Evolutionary conservation across 345 rosid genomes (phyloP), one percentile per base, ranked within the genome.

Genomic region (Tarenaya hassleriana): DNA sequence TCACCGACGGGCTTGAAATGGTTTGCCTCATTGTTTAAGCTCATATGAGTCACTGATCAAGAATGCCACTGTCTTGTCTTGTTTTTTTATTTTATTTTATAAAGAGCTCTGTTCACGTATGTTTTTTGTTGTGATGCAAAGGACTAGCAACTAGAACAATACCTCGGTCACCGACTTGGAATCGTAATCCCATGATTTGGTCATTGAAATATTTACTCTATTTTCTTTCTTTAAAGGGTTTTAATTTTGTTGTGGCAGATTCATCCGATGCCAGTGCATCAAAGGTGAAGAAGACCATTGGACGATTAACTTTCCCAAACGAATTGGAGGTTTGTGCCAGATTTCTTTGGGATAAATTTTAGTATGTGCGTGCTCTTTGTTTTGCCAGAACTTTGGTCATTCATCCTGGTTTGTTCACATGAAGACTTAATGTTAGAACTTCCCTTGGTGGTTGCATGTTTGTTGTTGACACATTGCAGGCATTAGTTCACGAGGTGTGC

Each of bases 401-500:
- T 35, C 29, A 21, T 56, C 34, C 27, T 56, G 9, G 13, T 20
- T 49, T 50, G n/a, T 37, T 13, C 14, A 14, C 19, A 14, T 39
- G 15, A 34, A 14, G 16, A 41, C 15, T 13, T 41, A 13, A 37
- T 37, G 8, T 37, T 10, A 1, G 8, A 37, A 37, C 41, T 14
- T 10, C 44, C n/a, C 33, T 45, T 4, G 16, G 42, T 58, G 66
- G 46, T 3, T 31, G 17, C 56, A 35, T 56, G 45, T 62, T 61
- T 34, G 7, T 46, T 56, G 34, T 17, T 66, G 52, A 8, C 32
- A 24, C 40, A 41, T 60, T 49, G 44, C 65, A 87, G 98, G 90
- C 77, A 55, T 63, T 92, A 67, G 63, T 92, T 44, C 72, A 71
- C 49, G 98, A 92, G 68, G 86, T 92, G 45, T 92, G 98, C 68